Base-by-base conservation (phyloP, 2,329 filamentous ascomycete genomes). In the Beauveria pseudobassiana region DNA sequence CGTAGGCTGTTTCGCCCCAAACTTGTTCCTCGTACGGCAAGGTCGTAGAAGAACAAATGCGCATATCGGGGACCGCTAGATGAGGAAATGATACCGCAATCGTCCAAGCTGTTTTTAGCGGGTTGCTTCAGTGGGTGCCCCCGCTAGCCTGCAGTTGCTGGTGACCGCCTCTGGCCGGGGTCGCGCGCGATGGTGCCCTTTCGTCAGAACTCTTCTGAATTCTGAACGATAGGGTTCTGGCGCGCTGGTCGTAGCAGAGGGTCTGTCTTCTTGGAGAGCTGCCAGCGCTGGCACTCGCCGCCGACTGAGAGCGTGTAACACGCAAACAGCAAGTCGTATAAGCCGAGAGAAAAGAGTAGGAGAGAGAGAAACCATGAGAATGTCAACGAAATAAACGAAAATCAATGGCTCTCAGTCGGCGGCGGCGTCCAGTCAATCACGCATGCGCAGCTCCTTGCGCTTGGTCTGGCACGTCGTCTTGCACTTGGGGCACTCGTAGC, bases 401-500 rank as follows among this genome's bases (percentile, higher is more conserved):
- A 20, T 34, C 53, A 20, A 46, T 30, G 42, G 42, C 43, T 40
- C 57, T 46, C 57, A 46, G 20, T 46, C 49, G 49, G 38, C 48
- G 57, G 38, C 34, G 24, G 38, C 14, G 14, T 53, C 57, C 8
- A 51, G 48, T 60, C 59, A 69, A 40, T 67, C 63, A 34, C 66
- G 65, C 57, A 69, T 69, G 49, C 73, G 73, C 46, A 69, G 69
- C 65, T 73, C 70, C 65, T 75, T 75, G 55, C 78, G 72, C 65
- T 76, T 76, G 12, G 70, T 63, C 67, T 83, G 80, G 68, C 80
- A 81, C 3, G 69, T 66, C 14, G 69, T 76, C 64, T 77, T 78
- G 73, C 82, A 85, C 16, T 67, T 63, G 5, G 73, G 71, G 68
- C 82, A 85, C 49, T 75, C 72, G 66, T 76, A 83, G 24, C 74